Conservation (phyloP, 768 basidiomycete species). For the Strobilomyces confusus region DNA sequence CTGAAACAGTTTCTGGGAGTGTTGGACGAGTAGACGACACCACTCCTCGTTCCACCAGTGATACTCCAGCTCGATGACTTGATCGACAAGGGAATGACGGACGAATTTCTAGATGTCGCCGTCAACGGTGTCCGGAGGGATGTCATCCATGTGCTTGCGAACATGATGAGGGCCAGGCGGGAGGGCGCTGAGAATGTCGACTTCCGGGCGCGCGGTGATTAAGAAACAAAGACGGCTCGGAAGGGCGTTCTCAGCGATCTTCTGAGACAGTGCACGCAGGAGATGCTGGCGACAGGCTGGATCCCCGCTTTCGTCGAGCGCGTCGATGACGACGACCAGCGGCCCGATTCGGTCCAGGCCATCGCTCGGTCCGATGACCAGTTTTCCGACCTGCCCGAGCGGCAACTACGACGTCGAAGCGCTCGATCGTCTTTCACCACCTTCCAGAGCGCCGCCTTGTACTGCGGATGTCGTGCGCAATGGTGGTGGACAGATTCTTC, state of each 20-base stretch:
- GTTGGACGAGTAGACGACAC: conserved; percentile 10
- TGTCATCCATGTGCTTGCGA: conserved; percentile 9
- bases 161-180: conserved; percentile 7
- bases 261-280: conserved; percentile 7
- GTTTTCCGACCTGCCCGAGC: too few species aligned
- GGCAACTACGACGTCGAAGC: too few species aligned
- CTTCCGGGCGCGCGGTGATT: too few species aligned
- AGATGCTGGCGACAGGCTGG: conserved; percentile 6
- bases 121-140: not conserved
- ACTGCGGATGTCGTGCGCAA: too few species aligned
- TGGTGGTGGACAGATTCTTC: too few species aligned
- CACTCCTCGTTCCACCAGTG: not conserved
- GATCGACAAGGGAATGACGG: not conserved
- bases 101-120: not conserved
- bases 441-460: too few species aligned
- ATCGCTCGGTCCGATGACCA: conserved; percentile 9
- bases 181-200: too few species aligned
- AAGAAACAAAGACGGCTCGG: conserved; percentile 14
- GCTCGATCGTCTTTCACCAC: too few species aligned
- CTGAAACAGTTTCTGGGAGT: too few species aligned
- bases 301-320: conserved; percentile 20
- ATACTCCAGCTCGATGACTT: not conserved
- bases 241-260: not conserved
- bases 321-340: conserved; percentile 30
- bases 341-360: conserved; percentile 19